Evolutionary conservation across 2,329 filamentous ascomycete species (phyloP), one percentile per base, ranked within the genome.

Genomic region (Fusarium torreyae): DNA sequence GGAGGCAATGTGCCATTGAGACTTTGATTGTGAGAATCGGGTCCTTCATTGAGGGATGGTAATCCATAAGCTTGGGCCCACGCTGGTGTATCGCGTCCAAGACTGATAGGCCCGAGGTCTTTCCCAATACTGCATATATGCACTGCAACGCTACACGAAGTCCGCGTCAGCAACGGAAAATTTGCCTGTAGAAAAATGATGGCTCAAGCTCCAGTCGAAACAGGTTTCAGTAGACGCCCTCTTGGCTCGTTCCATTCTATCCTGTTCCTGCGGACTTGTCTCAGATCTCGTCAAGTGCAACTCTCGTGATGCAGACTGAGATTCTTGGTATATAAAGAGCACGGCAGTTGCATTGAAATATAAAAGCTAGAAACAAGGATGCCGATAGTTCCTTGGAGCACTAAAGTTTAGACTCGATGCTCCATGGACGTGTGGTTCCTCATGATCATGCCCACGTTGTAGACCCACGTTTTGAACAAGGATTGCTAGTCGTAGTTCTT

Each of bases 161-260:
- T 50, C 61, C 61, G 58, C 61, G 61, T 64, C 58, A 64, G 58
- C 61, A 57, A 20, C 51, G 44, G 44, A 64, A 22, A 50, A 50
- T 51, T 18, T 43, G 18, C 38, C 33, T 24, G 26, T 28, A 22
- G 17, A n/a, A 20, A 28, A 36, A n/a, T 17, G 10, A 24, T 20
- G n/a, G 24, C n/a, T 31, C 31, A 18, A 24, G 22, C 20, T 20
- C 40, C 22, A 17, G 22, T 7, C 13, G 22, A 24, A 17, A n/a
- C 20, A 20, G 26, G 26, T 28, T 33, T 39, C 45, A 28, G 33
- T 17, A 15, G 14, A 17, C 8, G 20, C 33, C 13, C 42, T 28
- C 26, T 63, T 43, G 43, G 50, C 31, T 57, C 20, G 38, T 26
- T n/a, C 17, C 20, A 22, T 18, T 40, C 18, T 22, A 22, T 40